Percentiles rank a stretch among this genome's conserved stretches.
phyloP scores from a whole-genome alignment of 371 early-diverging fungal genomes.

The Lichtheimia corymbifera region DNA sequence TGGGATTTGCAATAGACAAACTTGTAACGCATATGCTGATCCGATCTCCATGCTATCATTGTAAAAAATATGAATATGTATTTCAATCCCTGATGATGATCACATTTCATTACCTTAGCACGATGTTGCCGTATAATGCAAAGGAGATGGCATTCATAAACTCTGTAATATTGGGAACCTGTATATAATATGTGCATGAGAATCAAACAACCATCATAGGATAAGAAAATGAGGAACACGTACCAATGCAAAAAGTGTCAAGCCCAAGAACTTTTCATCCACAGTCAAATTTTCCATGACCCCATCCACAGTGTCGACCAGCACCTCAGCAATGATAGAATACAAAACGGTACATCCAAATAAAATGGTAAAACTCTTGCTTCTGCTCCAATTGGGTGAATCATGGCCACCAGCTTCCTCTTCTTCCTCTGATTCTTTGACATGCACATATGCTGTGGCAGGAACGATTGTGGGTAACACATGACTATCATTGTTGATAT shows the following conservation, averaged over 20 bases:
- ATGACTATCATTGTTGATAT: too few species aligned
- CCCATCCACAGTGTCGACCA: constrained; percentile 77
- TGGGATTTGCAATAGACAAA: constrained; percentile 94
- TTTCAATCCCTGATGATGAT: not conserved
- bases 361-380: constrained; percentile 79
- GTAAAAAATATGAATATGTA: constrained; percentile 1
- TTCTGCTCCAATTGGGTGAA: constrained; percentile 90
- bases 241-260: constrained; percentile 91
- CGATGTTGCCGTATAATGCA: constrained; percentile 91
- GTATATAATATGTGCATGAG: not conserved
- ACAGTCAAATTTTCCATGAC: constrained; percentile 67
- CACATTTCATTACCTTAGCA: constrained; percentile 55
- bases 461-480: too few species aligned
- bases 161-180: constrained; percentile 93
- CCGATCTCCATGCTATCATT: constrained; percentile 85
- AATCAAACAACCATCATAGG: too few species aligned
- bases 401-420: constrained; percentile 83
- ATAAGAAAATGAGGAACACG: not conserved
- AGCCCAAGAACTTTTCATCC: constrained; percentile 87
- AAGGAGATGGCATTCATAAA: constrained; percentile 97
- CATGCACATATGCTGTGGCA: constrained; percentile 23
- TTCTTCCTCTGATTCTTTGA: constrained; percentile 55
- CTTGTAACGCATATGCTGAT: constrained; percentile 95
- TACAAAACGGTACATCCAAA: constrained; percentile 84
- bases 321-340: constrained; percentile 84